Conservation (phyloP, 2,329 filamentous ascomycete genomes). For the Geoglossum cookeanum region DNA sequence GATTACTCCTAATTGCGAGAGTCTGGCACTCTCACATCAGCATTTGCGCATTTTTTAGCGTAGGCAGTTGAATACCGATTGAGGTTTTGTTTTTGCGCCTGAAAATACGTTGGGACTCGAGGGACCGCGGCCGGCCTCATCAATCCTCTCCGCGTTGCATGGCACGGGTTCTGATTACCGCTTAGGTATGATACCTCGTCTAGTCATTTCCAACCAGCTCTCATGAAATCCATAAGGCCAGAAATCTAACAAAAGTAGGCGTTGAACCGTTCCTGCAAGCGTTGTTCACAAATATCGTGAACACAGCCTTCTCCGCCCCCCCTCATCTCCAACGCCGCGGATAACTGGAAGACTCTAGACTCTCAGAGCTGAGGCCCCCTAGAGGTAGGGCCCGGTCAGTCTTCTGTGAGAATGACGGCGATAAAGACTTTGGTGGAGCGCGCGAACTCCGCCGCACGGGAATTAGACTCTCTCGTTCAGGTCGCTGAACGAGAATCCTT, state of each 20-base stretch:
- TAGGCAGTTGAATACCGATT: not conserved
- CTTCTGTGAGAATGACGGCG: not conserved
- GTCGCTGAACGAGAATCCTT: not conserved
- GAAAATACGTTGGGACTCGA: not conserved
- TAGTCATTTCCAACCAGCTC: not conserved
- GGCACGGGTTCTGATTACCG: not conserved
- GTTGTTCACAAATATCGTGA: not conserved
- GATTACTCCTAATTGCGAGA: not conserved
- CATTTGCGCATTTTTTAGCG: not conserved
- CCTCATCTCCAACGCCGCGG: not conserved
- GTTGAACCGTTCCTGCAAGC: not conserved
- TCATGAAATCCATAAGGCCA: not conserved
- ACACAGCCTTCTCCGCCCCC: not conserved
- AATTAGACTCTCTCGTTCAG: not conserved
- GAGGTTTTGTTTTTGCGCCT: not conserved
- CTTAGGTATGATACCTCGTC: not conserved
- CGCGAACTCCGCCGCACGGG: not conserved
- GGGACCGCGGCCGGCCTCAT: not conserved
- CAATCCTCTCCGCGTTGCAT: not conserved
- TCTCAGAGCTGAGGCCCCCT: not conserved
- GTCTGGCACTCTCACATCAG: constrained; percentile 1
- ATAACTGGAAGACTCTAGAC: not conserved
- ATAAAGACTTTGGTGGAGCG: not conserved
- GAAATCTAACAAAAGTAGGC: not conserved
- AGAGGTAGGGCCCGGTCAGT: too few relatives aligned